Percentiles rank a stretch among this genome's conserved stretches.
These are phyloP conservation scores for Candida succiphila DNA, from an alignment of 805 yeast genomes.

Conservation along the genomic window DNA sequence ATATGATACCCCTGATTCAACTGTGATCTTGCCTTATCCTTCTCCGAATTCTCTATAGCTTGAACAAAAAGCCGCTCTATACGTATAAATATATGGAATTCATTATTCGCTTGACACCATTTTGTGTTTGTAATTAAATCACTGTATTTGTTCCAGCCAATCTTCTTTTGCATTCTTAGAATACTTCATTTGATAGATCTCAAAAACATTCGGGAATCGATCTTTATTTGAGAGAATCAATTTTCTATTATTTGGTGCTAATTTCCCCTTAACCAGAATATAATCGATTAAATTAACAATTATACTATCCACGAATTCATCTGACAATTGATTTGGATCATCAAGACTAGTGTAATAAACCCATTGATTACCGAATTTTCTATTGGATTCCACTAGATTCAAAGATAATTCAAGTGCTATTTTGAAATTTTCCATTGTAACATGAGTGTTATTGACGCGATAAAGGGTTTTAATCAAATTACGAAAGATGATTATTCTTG, in stretches of 20 bases:
- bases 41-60: too few relatives aligned
- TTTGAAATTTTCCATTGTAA: conserved; percentile 14
- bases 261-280: conserved; percentile 42
- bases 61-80: too few relatives aligned
- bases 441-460: conserved; percentile 2
- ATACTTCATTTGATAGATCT: conserved; percentile 11
- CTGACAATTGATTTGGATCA: conserved; percentile 19
- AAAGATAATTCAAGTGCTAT: conserved; percentile 16
- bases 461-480: conserved; percentile 24
- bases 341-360: conserved; percentile 8
- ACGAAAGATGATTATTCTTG: conserved; percentile 33
- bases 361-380: conserved; percentile 6
- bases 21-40: too few relatives aligned
- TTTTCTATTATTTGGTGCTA: conserved; percentile 16
- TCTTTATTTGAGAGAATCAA: conserved; percentile 20
- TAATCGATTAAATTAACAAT: conserved; percentile 43
- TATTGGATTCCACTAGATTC: conserved; percentile 4
- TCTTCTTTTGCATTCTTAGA: conserved; percentile 13
- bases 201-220: conserved; percentile 18
- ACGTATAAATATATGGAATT: too few relatives aligned
- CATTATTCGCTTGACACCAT: too few relatives aligned
- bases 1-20: too few relatives aligned
- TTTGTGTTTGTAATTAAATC: too few relatives aligned
- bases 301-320: conserved; percentile 37
- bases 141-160: too few relatives aligned